Conservation (phyloP, 1,284 basidiomycete genomes). For the Rhodofomes roseus region DNA sequence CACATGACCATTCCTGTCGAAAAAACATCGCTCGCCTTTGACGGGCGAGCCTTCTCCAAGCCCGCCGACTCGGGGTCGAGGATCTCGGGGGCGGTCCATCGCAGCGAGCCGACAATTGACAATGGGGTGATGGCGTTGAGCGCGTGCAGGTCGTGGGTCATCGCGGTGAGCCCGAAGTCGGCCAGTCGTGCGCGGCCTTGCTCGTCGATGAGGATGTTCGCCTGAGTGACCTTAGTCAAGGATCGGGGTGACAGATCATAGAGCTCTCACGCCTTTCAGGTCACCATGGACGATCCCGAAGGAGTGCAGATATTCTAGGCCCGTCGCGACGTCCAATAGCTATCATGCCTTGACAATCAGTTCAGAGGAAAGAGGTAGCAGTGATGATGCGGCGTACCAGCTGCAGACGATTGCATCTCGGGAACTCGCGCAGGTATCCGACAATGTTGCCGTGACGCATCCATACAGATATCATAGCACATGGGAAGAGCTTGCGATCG, state of each 20-base stretch:
- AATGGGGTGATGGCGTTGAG: neutral
- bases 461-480: constrained; percentile 2
- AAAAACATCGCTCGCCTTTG: constrained; percentile 5
- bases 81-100: constrained; percentile 6
- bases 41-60: neutral
- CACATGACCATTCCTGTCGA: constrained; percentile 1
- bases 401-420: neutral
- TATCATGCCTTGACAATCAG: neutral
- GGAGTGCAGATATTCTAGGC: neutral
- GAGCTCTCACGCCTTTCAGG: neutral
- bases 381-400: neutral
- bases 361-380: neutral
- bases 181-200: neutral
- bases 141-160: neutral
- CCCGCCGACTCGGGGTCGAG: neutral
- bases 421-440: neutral
- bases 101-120: neutral
- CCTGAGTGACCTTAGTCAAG: neutral
- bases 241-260: neutral
- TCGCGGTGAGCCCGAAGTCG: constrained; percentile 1
- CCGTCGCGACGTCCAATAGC: neutral
- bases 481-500: neutral
- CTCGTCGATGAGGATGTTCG: constrained; percentile 9
- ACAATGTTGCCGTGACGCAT: constrained; percentile 7
- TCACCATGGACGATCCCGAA: neutral